These are phyloP conservation scores for Lepiota subincarnata DNA, from an alignment of 768 basidiomycete species.

Conservation along the genomic window DNA sequence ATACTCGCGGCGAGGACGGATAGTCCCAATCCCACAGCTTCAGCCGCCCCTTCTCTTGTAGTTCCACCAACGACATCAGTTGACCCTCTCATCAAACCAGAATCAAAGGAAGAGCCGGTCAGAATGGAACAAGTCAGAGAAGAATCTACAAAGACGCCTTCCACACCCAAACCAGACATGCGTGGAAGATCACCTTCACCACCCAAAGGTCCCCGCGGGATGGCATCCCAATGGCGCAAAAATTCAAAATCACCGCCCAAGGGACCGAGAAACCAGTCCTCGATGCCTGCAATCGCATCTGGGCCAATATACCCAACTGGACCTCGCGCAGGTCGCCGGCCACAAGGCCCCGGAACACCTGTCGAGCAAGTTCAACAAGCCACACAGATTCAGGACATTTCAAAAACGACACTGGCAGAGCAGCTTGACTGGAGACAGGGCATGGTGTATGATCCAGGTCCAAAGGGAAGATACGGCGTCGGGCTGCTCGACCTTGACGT, in stretches of 20 bases:
- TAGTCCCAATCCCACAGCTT: neutral
- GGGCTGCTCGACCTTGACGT: neutral
- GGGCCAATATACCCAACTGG: conserved; percentile 6
- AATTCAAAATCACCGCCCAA: conserved; percentile 9
- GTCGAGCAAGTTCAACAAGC: too few species aligned
- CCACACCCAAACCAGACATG: conserved; percentile 1
- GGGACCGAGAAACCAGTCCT: conserved; percentile 3
- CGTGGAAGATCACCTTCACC: conserved; percentile 11
- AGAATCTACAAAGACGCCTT: neutral
- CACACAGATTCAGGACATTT: too few species aligned
- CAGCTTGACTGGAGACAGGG: neutral
- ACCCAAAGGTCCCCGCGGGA: conserved; percentile 8
- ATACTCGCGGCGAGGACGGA: neutral
- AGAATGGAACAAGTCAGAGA: neutral
- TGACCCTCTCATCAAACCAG: neutral
- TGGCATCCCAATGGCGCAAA: neutral
- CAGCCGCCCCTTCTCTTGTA: neutral
- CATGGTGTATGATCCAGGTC: neutral
- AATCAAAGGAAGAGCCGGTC: neutral
- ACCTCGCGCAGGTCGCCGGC: conserved; percentile 9
- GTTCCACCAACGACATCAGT: neutral
- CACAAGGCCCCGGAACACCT: neutral
- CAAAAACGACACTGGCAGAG: neutral
- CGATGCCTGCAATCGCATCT: neutral
- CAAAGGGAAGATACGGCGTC: neutral